Percentiles rank a stretch among this genome's conserved stretches.
Evolutionary conservation across 2,329 filamentous ascomycete species (phyloP).

Genomic region (Nemania sp.): DNA sequence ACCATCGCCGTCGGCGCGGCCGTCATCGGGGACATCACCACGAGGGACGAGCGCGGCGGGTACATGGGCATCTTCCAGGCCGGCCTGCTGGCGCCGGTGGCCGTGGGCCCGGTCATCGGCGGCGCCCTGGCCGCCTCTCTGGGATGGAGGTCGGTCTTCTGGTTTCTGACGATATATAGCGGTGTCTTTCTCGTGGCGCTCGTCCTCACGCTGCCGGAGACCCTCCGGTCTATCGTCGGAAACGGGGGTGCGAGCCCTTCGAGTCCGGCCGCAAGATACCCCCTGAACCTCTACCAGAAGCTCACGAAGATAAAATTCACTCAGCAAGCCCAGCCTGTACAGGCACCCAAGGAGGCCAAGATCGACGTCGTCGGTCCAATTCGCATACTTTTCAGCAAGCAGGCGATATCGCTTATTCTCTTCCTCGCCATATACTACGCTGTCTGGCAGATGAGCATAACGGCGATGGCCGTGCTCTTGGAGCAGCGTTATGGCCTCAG

Average conservation of each 20-base stretch:
- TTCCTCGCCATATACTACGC: slow-evolving; percentile 57
- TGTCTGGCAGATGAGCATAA: slow-evolving; percentile 61
- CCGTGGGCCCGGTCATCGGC: slow-evolving; percentile 55
- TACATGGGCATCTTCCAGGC: slow-evolving; percentile 55
- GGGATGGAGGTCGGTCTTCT: slow-evolving; percentile 60
- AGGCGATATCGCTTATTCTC: slow-evolving; percentile 49
- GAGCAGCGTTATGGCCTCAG: slow-evolving; percentile 47
- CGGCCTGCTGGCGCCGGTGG: slow-evolving; percentile 43
- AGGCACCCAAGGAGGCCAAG: slow-evolving; percentile 37
- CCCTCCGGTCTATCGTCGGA: slow-evolving; percentile 48
- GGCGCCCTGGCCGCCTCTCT: slow-evolving; percentile 55
- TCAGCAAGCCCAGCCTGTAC: slow-evolving; percentile 11
- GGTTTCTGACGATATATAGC: slow-evolving; percentile 54
- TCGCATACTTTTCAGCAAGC: slow-evolving; percentile 51
- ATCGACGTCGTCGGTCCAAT: slow-evolving; percentile 53
- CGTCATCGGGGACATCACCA: slow-evolving; percentile 63
- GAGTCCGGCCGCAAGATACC: slow-evolving; percentile 35
- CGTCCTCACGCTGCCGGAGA: slow-evolving; percentile 52
- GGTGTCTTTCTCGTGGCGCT: slow-evolving; percentile 46
- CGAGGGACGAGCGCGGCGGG: slow-evolving; percentile 58
- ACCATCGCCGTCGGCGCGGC: slow-evolving; percentile 58
- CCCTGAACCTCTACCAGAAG: slow-evolving; percentile 42
- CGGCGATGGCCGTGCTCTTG: slow-evolving; percentile 56
- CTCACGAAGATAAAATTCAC: slow-evolving; percentile 35
- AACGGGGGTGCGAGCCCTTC: slow-evolving; percentile 43